Base-by-base conservation (phyloP, 495 filamentous ascomycete species). In the Neurospora sp. region DNA sequence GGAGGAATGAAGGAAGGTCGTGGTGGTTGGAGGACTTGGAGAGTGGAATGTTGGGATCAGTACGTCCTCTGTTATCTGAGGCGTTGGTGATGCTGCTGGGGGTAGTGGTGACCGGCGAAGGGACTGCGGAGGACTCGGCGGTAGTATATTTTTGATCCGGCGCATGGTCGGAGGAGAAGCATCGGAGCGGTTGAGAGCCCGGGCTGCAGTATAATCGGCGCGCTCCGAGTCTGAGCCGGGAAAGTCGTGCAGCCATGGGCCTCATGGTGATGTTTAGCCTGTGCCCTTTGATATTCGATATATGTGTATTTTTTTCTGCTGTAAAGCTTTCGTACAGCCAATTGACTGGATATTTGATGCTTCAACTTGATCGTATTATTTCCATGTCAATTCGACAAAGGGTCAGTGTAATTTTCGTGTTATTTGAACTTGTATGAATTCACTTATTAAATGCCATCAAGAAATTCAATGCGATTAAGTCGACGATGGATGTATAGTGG, bases 1-100 rank as follows among this genome's bases (percentile, higher is more conserved):
- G 81, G 72, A 93, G 85, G 82, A 96, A 98, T 18, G 91, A 89
- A 5, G 84, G 76, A 16, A 95, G 86, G 82, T 91, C 86, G 78
- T 88, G 79, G 82, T 97, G 93, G 73, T 87, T 82, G 73, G 82
- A 77, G 72, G 85, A 85, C 27, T 76, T 83, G 86, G 74, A 76
- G 82, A 77, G 81, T 83, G 70, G 42, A 16, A 16, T 62, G 49
- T 44, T 23, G 23, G 39, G 39, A 16, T 71, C 27, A 37, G 54
- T 37, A 66, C 23, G 54, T 37, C 74, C 54, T 70, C 12, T 3
- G 27, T 46, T 23, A 14, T 71, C 20, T 31, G 72, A 12, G n/a
- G 44, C 11, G 37, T 73, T 40, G 46, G 16, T 39, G 38, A n/a
- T 41, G 27, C 23, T 27, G 40, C 5, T 18, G 16, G 16, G 3